Base-by-base conservation (phyloP, 768 basidiomycete genomes). In the Daedalea quercina region DNA sequence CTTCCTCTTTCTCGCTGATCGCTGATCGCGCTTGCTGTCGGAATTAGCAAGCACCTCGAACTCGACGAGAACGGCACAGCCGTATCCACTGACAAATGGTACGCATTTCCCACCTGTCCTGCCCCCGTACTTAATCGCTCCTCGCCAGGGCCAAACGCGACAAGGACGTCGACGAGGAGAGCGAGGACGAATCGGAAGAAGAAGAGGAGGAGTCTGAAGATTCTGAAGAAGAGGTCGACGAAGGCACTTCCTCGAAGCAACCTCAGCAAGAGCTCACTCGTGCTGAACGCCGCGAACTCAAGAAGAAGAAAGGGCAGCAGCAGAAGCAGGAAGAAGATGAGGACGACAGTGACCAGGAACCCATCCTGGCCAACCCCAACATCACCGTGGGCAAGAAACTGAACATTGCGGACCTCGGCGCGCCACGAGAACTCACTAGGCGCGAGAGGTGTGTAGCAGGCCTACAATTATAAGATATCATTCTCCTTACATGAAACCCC, bases 351-450 rank as follows among this genome's bases (percentile, higher is more conserved):
- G 77, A 73, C 0, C 82, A 76, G 2, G 88, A 93, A 55, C 75
- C 76, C 0, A 79, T 90, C 56, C 69, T 90, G 47, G 78, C 84
- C 59, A 93, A 93, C 65, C 85, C 87, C 11, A 94, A 93, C 63
- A 85, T 82, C 57, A 50, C 60, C 3, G 75, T 85, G 26, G 68
- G 70, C 55, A 90, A 84, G 79, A 86, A 83, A 65, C 62, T 90
- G 70, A 87, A 78, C 55, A 84, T 93, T 43, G 75, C 85, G 9
- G 87, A 92, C 68, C 65, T 93, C n/a, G 75, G 74, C 50, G 73
- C 78, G 9, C 80, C 87, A 0, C 70, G 75, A 58, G 76, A 88
- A 65, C 67, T 84, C 23, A 70, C 81, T 28, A 75, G 90, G 54
- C 73, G 79, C 50, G 88, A 90, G 65, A 76, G 81, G 88, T 28